Base-by-base conservation (phyloP, 768 basidiomycete species). In the Leccinum obscurum region DNA sequence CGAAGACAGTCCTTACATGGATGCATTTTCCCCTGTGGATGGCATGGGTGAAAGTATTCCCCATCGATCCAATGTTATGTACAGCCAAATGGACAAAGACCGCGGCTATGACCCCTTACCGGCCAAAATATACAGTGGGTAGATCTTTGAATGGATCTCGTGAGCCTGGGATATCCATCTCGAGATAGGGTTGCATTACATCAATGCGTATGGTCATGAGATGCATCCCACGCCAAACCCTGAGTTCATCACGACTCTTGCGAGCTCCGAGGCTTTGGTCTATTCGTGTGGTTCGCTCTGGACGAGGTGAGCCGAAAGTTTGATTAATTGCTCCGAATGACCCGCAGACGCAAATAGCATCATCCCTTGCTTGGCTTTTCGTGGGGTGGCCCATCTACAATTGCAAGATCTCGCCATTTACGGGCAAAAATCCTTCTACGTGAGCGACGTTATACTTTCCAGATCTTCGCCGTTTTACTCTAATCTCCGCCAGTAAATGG, bases 221-320 rank as follows among this genome's bases (percentile, higher is more conserved):
- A 89, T 97, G n/a, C 87, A 91, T 68, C 95, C 95, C 17, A 80
- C 84, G 46, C 93, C 95, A 0, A 96, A 95, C 71, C 83, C 87
- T 2, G 91, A 90, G 48, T 93, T 88, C 68, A 69, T 98, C 54
- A 73, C 83, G 13, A 82, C 83, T 55, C 76, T 96, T 10, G 74
- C 76, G 4, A 76, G 80, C 32, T 83, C 83, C 58, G 84, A 90
- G 63, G 77, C 89, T 3, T 77, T 98, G 30, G 86, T 98, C 3
- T 97, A 96, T 71, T 95, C 93, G 3, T 95, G 94, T 69, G 95
- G 95, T 6, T 96, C 94, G 2, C 77, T 98, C 8, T 98, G 93
- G 93, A 98, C 95, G 14, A 93, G 91, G 92, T 88, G 56, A 54
- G 79, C 48, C 52, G 51, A 8, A 30, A 30, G 48, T 66, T 60